These are phyloP conservation scores for Dioscorea alata DNA, from an alignment of 106 monocot genomes.

Conservation along the genomic window DNA sequence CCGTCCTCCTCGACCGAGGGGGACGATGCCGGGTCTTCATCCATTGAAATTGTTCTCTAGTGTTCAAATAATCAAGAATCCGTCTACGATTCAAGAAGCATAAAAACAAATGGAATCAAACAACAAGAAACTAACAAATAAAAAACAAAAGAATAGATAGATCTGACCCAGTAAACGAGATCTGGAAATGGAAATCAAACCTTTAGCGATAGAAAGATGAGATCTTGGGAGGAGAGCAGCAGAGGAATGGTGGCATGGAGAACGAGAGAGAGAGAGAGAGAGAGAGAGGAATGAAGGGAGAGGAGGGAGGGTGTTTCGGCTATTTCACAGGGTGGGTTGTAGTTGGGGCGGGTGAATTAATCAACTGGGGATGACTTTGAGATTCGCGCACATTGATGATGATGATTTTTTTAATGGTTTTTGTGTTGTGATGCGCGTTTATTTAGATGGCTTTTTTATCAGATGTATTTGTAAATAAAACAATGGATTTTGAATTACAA, in stretches of 20 bases:
- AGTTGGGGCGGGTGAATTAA: neutral
- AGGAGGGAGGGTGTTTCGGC: conserved; percentile 4
- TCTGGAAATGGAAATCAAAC: no score
- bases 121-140: neutral
- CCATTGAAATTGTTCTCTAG: no score
- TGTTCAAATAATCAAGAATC: no score
- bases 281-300: neutral
- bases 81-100: no score
- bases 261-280: neutral
- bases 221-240: neutral
- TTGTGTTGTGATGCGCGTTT: no score
- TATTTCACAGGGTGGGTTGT: conserved; percentile 10
- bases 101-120: conserved; percentile 8
- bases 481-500: no score
- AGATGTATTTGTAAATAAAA: no score
- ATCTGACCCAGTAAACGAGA: no score
- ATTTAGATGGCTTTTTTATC: no score
- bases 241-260: neutral
- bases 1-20: conserved; percentile 49
- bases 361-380: neutral
- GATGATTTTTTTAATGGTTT: no score
- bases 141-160: no score
- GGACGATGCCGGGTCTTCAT: neutral
- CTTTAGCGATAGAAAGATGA: neutral
- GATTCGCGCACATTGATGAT: no score